Conservation (phyloP, 1,284 basidiomycete genomes). For the Melampsora larici-populina region DNA sequence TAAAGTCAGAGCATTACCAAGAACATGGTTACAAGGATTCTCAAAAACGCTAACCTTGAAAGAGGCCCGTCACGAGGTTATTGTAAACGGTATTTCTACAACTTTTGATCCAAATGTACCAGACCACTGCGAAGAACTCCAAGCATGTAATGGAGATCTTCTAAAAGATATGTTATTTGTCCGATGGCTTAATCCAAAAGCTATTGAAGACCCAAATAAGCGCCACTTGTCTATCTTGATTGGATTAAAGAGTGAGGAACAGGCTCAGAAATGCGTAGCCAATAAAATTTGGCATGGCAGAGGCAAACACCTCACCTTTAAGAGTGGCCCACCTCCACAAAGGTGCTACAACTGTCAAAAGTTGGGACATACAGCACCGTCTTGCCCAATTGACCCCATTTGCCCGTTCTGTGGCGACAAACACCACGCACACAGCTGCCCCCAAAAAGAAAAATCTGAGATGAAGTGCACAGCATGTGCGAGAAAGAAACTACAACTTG, state of each 20-base stretch:
- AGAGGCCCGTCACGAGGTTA: background rate
- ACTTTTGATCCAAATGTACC: background rate
- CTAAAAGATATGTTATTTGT: background rate
- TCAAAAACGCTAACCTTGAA: background rate
- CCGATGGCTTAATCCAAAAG: background rate
- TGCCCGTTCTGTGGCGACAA: background rate
- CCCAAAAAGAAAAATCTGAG: background rate
- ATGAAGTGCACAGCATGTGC: background rate
- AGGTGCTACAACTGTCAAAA: background rate
- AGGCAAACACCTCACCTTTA: too few relatives aligned
- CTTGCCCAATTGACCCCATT: background rate
- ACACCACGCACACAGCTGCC: background rate
- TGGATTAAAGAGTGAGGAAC: too few relatives aligned
- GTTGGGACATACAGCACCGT: background rate
- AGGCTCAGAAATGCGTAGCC: too few relatives aligned
- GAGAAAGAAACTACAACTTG: background rate
- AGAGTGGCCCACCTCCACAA: too few relatives aligned
- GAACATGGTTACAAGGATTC: background rate
- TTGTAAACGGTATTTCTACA: background rate
- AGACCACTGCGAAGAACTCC: background rate
- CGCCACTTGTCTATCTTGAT: too few relatives aligned
- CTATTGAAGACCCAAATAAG: background rate
- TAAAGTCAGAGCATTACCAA: background rate
- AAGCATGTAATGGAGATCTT: background rate
- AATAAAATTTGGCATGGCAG: too few relatives aligned